phyloP scores from a whole-genome alignment of 352 stramenopile genomes.

The Phytophthora melonis region DNA sequence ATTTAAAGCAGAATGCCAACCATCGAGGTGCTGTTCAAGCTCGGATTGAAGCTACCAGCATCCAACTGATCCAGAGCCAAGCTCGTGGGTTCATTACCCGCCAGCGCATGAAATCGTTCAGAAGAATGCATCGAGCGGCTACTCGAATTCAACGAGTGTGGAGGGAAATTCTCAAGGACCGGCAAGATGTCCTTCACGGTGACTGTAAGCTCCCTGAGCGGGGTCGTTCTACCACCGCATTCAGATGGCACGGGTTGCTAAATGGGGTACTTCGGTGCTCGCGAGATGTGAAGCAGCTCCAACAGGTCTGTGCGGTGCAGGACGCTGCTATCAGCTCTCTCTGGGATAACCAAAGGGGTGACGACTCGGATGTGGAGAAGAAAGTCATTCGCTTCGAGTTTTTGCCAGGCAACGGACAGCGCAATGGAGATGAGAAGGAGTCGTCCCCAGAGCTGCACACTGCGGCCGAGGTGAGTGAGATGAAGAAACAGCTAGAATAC shows the following conservation, averaged over 20 bases:
- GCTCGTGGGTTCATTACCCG: slow-evolving; percentile 37
- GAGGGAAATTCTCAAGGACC: slow-evolving; percentile 17
- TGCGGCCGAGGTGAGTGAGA: slow-evolving; percentile 7
- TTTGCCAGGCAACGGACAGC: not conserved
- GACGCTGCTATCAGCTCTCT: slow-evolving; percentile 41
- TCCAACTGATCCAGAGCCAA: slow-evolving; percentile 34
- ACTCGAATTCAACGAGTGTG: slow-evolving; percentile 39
- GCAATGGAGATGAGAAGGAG: not conserved
- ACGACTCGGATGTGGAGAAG: slow-evolving; percentile 3
- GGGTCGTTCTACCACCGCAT: not conserved
- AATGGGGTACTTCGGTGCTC: slow-evolving; percentile 26
- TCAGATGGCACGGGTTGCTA: slow-evolving; percentile 15
- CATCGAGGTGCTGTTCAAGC: slow-evolving; percentile 5
- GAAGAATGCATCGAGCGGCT: slow-evolving; percentile 12
- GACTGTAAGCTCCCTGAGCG: slow-evolving; percentile 3
- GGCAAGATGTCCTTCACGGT: slow-evolving; percentile 10
- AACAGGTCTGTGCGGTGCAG: slow-evolving; percentile 59
- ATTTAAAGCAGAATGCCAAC: slow-evolving; percentile 3
- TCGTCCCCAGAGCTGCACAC: slow-evolving; percentile 1
- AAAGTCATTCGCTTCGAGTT: slow-evolving; percentile 17
- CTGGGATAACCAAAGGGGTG: slow-evolving; percentile 18
- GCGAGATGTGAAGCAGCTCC: slow-evolving; percentile 52
- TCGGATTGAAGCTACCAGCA: slow-evolving; percentile 15
- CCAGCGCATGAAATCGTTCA: slow-evolving; percentile 16
- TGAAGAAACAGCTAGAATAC: slow-evolving; percentile 30